Base-by-base conservation (phyloP, 73 alveolate species). In the Tetrahymena thermophila region DNA sequence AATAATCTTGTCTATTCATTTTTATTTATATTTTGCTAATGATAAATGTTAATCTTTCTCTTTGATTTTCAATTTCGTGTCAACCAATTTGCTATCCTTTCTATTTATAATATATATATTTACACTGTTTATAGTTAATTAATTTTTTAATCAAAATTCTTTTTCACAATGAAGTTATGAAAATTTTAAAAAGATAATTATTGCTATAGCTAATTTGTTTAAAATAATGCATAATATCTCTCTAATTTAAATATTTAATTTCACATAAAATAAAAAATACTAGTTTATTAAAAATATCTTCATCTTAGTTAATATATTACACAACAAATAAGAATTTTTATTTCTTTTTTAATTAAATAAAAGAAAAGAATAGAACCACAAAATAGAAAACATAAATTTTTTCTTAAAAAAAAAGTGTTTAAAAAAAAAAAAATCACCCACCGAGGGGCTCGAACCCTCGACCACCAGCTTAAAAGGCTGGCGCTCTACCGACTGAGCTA, bases 361-460 rank as follows among this genome's bases (percentile, higher is more conserved):
- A 58, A 58, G 35, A 58, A 58, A 4, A 37, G 43, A 37, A 37
- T 37, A 4, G 10, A 37, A 37, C 3, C 3, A 37, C 7, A 37
- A 37, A 4, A 7, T 7, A 37, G 43, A n/a, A 19, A 58, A 4
- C 1, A n/a, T 34, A 71, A 71, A 6, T 34, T 71, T 71, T 28
- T 31, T 71, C 14, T 3, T 15, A 17, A 3, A 15, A 58, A 58
- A 58, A 3, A 3, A n/a, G 8, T 55, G 9, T 1, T 55, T 55
- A 55, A 11, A 13, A 71, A 17, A 28, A 71, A 71, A 71, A 71
- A 71, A 71, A 28, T 71, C 89, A 71, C 89, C 89, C 89, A 71
- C 89, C 89, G 89, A 71, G 89, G 89, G 89, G 89, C 89, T 71
- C 89, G 89, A 71, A 71, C 89, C 89, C 89, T 71, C 89, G 89